Evolutionary conservation across 2,329 filamentous ascomycete genomes (phyloP), one percentile per base, ranked within the genome.

Genomic region (Trichophyton verrucosum): DNA sequence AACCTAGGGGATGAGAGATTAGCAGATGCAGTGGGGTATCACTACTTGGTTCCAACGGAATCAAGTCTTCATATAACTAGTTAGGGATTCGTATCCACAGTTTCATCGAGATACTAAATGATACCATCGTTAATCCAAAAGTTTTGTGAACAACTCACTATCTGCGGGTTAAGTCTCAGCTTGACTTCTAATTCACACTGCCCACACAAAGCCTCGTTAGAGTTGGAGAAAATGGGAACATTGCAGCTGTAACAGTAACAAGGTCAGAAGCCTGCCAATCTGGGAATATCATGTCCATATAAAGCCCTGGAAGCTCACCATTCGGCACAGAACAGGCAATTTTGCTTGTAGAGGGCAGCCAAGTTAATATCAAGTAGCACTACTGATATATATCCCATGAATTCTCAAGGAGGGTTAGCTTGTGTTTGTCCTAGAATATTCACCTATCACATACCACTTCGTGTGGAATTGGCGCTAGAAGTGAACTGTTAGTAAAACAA

Each of bases 151-250:
- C 15, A 17, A 61, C 64, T 59, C 55, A 64, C 64, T 24, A 64
- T 61, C n/a, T 64, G 60, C 13, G 63, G 64, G 58, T 65, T 64
- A 30, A 65, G 11, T 33, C 49, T 63, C 5, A 65, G 58, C 22
- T 63, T 57, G 30, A 65, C 17, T 30, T 62, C 24, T 13, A 38
- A 42, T 42, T 61, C 63, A 30, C 64, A 65, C 44, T 64, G 63
- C 3, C 51, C 46, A 42, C 64, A 65, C 6, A 24, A 13, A n/a
- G 36, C 63, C 6, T n/a, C n/a, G 8, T 53, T n/a, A 9, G 69
- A 64, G 59, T 80, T 80, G 4, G 75, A 73, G 63, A 75, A 79
- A 15, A 80, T 61, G 0, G 76, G 72, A 15, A 76, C 72, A 6
- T 73, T 75, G 65, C 78, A 80, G 65, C 63, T 64, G 55, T 38